Evolutionary conservation across 495 filamentous ascomycete genomes (phyloP).

Genomic region (Aspergillus hancockii): DNA sequence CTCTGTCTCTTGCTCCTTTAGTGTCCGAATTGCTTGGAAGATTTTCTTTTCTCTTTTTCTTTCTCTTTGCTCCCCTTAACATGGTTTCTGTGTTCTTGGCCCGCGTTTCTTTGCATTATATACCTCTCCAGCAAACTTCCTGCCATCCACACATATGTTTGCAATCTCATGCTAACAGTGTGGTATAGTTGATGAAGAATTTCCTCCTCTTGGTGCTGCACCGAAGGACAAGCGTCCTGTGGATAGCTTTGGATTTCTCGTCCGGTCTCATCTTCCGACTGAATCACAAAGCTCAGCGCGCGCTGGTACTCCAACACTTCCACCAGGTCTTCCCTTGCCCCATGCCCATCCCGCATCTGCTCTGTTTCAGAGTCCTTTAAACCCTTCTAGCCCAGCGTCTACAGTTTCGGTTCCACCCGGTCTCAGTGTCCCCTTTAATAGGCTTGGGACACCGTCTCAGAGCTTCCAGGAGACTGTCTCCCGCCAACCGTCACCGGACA

Average conservation of each 20-base stretch:
- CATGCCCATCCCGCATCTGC: constrained; percentile 52
- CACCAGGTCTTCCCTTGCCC: constrained; percentile 65
- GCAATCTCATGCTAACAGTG: constrained; percentile 25
- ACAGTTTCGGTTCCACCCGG: constrained; percentile 38
- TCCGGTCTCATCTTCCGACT: constrained; percentile 39
- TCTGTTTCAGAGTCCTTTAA: constrained; percentile 37
- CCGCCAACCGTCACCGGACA: constrained; percentile 21
- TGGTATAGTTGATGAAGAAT: constrained; percentile 50
- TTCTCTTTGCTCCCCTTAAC: constrained; percentile 3
- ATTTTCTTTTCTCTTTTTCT: constrained; percentile 13
- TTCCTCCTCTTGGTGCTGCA: constrained; percentile 49
- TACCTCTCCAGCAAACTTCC: constrained; percentile 13
- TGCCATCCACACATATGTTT: constrained; percentile 21
- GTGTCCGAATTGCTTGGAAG: neutral
- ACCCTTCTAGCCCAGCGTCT: constrained; percentile 35
- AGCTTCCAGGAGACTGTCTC: constrained; percentile 24
- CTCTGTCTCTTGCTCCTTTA: constrained; percentile 12
- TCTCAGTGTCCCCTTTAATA: constrained; percentile 25
- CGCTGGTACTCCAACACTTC: constrained; percentile 59
- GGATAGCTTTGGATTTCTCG: constrained; percentile 48
- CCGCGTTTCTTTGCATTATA: constrained; percentile 10
- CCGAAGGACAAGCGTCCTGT: constrained; percentile 38
- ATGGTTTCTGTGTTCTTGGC: neutral
- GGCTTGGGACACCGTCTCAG: constrained; percentile 33
- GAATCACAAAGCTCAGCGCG: constrained; percentile 37